These are phyloP conservation scores for Stellera chamaejasme DNA, from an alignment of 345 rosid genomes.

Conservation along the genomic window DNA sequence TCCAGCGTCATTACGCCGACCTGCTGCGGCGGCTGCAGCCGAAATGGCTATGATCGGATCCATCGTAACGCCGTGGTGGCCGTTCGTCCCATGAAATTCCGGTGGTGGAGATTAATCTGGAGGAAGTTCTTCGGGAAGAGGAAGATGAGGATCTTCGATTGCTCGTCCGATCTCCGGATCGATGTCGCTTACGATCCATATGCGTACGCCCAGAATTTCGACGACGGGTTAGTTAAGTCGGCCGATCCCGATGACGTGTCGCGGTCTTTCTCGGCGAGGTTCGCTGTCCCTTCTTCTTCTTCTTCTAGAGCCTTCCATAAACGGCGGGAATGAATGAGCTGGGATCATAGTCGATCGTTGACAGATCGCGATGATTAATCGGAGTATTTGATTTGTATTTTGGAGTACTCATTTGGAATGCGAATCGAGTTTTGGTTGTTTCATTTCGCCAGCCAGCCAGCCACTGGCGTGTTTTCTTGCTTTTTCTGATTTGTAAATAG, in stretches of 20 bases:
- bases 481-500: no score
- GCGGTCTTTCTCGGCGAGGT: slow-evolving; percentile 33
- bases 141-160: slow-evolving; percentile 17
- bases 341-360: no score
- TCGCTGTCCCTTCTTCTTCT: slow-evolving; percentile 22
- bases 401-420: no score
- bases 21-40: background rate
- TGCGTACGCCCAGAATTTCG: slow-evolving; percentile 29
- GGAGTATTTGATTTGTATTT: no score
- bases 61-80: background rate
- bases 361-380: no score
- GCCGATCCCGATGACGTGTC: slow-evolving; percentile 19
- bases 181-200: slow-evolving; percentile 26
- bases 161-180: slow-evolving; percentile 7
- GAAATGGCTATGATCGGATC: slow-evolving; percentile 9
- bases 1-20: no score
- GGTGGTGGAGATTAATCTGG: slow-evolving; percentile 27
- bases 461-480: no score
- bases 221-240: slow-evolving; percentile 16
- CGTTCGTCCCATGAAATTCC: slow-evolving; percentile 1
- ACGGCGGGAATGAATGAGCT: no score
- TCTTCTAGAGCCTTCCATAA: no score
- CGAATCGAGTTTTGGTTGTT: no score
- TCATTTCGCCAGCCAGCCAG: no score
- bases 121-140: slow-evolving; percentile 21